A percentile compares a stretch with the other conserved stretches of the same genome.
phyloP scores from a whole-genome alignment of 352 stramenopile genomes.

The Phytophthora tubulina region DNA sequence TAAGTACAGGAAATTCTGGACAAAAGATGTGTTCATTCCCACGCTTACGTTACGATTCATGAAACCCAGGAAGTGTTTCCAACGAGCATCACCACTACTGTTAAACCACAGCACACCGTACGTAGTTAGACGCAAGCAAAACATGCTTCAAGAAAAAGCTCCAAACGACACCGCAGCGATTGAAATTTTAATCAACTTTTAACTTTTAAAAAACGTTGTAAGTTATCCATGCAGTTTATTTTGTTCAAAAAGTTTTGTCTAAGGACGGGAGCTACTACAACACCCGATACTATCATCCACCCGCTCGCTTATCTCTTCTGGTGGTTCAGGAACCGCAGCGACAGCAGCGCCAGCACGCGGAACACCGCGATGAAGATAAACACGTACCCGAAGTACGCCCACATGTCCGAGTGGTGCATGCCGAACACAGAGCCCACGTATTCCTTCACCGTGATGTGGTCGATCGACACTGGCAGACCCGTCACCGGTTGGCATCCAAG shows the following conservation, averaged over 20 bases:
- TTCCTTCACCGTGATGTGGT: constrained; percentile 39
- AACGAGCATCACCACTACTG: too few species aligned
- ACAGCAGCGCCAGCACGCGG: constrained; percentile 43
- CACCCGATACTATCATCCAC: constrained; percentile 1
- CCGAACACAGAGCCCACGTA: constrained; percentile 50
- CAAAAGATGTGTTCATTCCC: too few species aligned
- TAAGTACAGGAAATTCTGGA: too few species aligned
- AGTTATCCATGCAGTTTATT: constrained; percentile 19
- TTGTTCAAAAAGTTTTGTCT: constrained; percentile 17
- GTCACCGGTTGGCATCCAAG: constrained; percentile 28
- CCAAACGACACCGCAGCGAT: too few species aligned
- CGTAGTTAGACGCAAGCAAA: too few species aligned
- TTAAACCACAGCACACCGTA: too few species aligned
- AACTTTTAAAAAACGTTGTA: background rate
- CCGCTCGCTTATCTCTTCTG: constrained; percentile 42
- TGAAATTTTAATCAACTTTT: too few species aligned
- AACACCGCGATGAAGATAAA: constrained; percentile 50
- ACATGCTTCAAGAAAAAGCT: too few species aligned
- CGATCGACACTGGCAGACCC: constrained; percentile 35
- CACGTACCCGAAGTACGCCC: constrained; percentile 34
- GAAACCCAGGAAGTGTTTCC: too few species aligned
- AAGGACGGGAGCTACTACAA: background rate
- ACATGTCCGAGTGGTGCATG: constrained; percentile 27
- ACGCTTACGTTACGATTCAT: too few species aligned
- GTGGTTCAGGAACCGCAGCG: constrained; percentile 49